Evolutionary conservation across 257 asterid genomes (phyloP).

Genomic region (Rehmannia glutinosa): DNA sequence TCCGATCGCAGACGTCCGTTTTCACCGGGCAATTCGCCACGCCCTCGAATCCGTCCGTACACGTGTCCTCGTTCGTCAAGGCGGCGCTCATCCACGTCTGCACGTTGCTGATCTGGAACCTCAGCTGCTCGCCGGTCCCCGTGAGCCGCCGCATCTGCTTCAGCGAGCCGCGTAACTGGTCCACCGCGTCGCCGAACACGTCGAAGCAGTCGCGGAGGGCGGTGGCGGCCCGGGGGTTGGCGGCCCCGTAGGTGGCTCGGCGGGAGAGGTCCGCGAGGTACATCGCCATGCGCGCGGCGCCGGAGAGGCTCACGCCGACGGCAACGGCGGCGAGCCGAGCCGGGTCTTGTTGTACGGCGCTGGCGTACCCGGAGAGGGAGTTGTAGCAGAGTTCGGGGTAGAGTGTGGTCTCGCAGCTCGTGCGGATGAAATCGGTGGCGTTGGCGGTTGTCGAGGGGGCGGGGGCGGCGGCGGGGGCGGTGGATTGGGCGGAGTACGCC

Average conservation of each 20-base stretch:
- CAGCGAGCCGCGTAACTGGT: constrained; percentile 63
- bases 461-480: constrained; percentile 4
- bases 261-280: constrained; percentile 53
- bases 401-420: constrained; percentile 53
- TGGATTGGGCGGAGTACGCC: constrained; percentile 28
- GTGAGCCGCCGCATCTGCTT: constrained; percentile 59
- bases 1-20: constrained; percentile 44
- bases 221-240: constrained; percentile 44
- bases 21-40: constrained; percentile 43
- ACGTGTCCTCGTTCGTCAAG: constrained; percentile 82
- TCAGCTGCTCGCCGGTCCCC: constrained; percentile 47
- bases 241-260: constrained; percentile 40
- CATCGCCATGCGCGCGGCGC: constrained; percentile 29
- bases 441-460: neutral
- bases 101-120: constrained; percentile 74
- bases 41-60: constrained; percentile 72
- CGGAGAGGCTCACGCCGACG: constrained; percentile 56
- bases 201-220: constrained; percentile 74
- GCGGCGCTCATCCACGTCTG: constrained; percentile 99
- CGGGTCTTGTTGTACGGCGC: constrained; percentile 45
- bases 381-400: constrained; percentile 63
- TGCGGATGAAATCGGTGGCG: constrained; percentile 59
- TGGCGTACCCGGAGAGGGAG: constrained; percentile 56
- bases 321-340: constrained; percentile 60
- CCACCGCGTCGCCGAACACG: constrained; percentile 59